phyloP scores from a whole-genome alignment of 148 eudicot species.

The Camellia granthamiana region DNA sequence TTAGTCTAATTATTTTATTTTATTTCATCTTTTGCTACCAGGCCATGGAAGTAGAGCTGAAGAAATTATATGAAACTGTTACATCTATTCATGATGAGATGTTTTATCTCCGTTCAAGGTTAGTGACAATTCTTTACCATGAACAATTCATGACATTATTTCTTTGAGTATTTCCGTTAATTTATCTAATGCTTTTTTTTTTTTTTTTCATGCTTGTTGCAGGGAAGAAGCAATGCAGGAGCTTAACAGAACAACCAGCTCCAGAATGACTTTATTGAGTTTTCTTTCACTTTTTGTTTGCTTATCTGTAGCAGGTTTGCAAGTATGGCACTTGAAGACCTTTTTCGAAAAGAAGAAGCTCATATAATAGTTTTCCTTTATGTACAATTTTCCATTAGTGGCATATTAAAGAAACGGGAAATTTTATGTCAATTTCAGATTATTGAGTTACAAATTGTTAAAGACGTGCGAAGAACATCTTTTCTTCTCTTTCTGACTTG shows the following conservation, averaged over 20 bases:
- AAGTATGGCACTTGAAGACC: constrained; percentile 80
- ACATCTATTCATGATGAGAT: constrained; percentile 80
- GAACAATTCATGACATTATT: background rate
- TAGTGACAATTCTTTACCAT: constrained; percentile 11
- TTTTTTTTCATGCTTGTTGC: constrained; percentile 17
- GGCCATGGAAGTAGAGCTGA: constrained; percentile 86
- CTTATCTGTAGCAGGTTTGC: constrained; percentile 77
- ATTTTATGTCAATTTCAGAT: background rate
- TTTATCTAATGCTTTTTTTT: background rate
- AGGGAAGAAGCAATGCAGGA: constrained; percentile 95
- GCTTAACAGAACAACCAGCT: constrained; percentile 62
- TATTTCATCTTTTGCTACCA: constrained; percentile 21
- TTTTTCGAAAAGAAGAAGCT: constrained; percentile 94
- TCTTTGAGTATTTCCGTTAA: background rate
- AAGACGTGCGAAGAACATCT: background rate
- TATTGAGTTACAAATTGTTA: background rate
- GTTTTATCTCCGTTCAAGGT: constrained; percentile 89
- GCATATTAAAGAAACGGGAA: background rate
- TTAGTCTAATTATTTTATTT: background rate
- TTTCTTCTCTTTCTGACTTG: too few relatives aligned
- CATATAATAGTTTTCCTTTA: constrained; percentile 29
- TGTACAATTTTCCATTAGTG: constrained; percentile 11
- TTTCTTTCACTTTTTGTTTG: constrained; percentile 66
- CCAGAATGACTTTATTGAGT: constrained; percentile 78
- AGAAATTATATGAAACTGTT: constrained; percentile 67